phyloP scores from a whole-genome alignment of 495 filamentous ascomycete species.

The Pseudomonodictys pantanalensis region DNA sequence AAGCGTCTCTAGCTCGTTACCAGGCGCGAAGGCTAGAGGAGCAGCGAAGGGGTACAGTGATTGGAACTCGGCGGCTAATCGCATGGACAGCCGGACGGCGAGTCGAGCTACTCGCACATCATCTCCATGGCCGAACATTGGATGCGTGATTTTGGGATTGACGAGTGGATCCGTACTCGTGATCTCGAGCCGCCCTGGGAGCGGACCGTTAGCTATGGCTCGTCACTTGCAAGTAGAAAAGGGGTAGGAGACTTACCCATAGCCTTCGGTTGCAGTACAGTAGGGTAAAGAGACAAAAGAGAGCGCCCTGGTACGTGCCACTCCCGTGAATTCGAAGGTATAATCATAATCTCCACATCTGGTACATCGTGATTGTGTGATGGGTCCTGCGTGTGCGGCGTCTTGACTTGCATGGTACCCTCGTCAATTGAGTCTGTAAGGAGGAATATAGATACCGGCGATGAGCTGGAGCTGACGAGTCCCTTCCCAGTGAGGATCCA shows the following conservation, averaged over 20 bases:
- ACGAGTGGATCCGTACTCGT: conserved; percentile 20
- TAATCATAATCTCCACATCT: conserved; percentile 17
- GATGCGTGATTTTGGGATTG: conserved; percentile 23
- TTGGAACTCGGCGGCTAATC: conserved; percentile 22
- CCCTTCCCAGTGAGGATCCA: conserved; percentile 23
- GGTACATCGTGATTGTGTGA: conserved; percentile 8
- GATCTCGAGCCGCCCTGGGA: conserved; percentile 18
- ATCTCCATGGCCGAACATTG: conserved; percentile 19
- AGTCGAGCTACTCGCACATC: conserved; percentile 19
- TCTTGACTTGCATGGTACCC: conserved; percentile 16
- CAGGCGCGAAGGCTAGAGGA: conserved; percentile 23
- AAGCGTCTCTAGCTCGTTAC: conserved; percentile 18
- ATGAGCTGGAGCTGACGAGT: conserved; percentile 14
- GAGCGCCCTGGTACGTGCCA: conserved; percentile 18
- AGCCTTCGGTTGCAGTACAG: conserved; percentile 19
- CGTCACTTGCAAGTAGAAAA: not conserved
- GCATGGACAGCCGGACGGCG: conserved; percentile 21
- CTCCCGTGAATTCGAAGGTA: conserved; percentile 21
- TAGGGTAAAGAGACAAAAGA: conserved; percentile 20
- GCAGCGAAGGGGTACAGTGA: conserved; percentile 15
- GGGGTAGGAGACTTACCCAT: conserved; percentile 10
- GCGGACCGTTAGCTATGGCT: conserved; percentile 4
- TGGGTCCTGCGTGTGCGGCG: conserved; percentile 7
- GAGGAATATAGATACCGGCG: conserved; percentile 16
- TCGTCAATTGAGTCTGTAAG: conserved; percentile 21